Evolutionary conservation across 202 grass and related monocot species (phyloP).

Genomic region (Carex arenaria): DNA sequence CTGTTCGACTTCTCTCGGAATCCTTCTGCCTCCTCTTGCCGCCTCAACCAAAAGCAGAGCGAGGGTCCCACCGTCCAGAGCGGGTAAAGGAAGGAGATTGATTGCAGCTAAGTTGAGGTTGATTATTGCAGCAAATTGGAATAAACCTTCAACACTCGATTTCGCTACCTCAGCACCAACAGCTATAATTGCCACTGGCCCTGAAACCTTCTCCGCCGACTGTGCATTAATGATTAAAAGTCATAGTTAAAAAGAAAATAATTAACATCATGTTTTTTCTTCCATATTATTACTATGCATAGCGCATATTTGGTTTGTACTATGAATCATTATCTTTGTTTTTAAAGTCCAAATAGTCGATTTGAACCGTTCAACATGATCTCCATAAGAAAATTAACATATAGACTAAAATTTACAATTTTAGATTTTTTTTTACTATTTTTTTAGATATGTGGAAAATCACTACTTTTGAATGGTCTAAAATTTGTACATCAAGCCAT

Average conservation of each 20-base stretch:
- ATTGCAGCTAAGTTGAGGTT: constrained; percentile 92
- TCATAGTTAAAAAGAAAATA: not conserved
- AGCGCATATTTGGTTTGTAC: too few species aligned
- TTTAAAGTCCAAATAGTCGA: too few species aligned
- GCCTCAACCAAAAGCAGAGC: constrained; percentile 82
- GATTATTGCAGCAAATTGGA: constrained; percentile 85
- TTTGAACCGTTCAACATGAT: too few species aligned
- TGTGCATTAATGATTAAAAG: constrained; percentile 10
- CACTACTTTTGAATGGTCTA: too few species aligned
- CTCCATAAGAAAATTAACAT: too few species aligned
- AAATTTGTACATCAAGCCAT: too few species aligned
- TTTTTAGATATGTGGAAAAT: too few species aligned
- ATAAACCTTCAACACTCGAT: constrained; percentile 63
- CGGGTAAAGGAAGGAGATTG: constrained; percentile 71
- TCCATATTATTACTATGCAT: too few species aligned
- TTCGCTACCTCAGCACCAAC: constrained; percentile 78
- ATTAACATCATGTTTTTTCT: not conserved
- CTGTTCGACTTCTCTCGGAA: constrained; percentile 87
- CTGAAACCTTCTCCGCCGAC: constrained; percentile 73
- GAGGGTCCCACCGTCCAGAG: constrained; percentile 68
- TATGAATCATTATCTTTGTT: too few species aligned
- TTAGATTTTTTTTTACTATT: too few species aligned
- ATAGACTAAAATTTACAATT: too few species aligned
- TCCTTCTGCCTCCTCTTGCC: constrained; percentile 70
- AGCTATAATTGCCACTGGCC: constrained; percentile 85